Conservation (phyloP, 1,284 basidiomycete genomes). For the Apiotrichum gamsii region DNA sequence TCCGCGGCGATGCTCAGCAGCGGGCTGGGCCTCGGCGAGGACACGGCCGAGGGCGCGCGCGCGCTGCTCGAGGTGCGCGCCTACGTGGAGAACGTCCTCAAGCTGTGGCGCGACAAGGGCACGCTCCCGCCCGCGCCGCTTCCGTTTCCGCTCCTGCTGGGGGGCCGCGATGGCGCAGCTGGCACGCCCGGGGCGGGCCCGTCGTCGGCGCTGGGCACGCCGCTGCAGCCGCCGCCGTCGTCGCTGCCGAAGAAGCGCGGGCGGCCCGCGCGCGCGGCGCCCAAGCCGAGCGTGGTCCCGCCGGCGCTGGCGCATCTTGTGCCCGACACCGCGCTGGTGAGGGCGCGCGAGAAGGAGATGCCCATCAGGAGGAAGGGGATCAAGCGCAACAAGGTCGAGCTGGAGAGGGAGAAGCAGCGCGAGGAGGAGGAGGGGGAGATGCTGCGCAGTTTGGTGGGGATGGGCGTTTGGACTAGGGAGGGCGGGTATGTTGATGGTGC, state of each 20-base stretch:
- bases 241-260: constrained; percentile 19
- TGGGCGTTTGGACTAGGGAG: constrained; percentile 13
- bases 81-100: constrained; percentile 18
- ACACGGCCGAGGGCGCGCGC: background rate
- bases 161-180: background rate
- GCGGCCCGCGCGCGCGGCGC: constrained; percentile 14
- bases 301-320: constrained; percentile 16
- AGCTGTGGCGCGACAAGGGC: constrained; percentile 18
- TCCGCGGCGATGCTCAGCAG: background rate
- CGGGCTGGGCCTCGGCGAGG: too few relatives aligned
- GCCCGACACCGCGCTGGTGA: constrained; percentile 11
- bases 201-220: background rate
- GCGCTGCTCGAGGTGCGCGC: constrained; percentile 9
- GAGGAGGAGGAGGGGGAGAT: constrained; percentile 22
- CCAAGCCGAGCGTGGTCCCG: constrained; percentile 14
- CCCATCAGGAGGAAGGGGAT: constrained; percentile 24
- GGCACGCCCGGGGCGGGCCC: too few relatives aligned
- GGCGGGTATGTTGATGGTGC: background rate
- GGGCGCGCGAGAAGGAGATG: constrained; percentile 10
- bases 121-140: constrained; percentile 14
- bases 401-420: constrained; percentile 19
- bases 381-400: constrained; percentile 20
- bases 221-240: constrained; percentile 8
- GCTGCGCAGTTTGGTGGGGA: constrained; percentile 18
- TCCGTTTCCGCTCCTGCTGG: constrained; percentile 7